Evolutionary conservation across 164 flowering plant species (phyloP), one percentile per base, ranked within the genome.

Genomic region (Cinnamomum micranthum): DNA sequence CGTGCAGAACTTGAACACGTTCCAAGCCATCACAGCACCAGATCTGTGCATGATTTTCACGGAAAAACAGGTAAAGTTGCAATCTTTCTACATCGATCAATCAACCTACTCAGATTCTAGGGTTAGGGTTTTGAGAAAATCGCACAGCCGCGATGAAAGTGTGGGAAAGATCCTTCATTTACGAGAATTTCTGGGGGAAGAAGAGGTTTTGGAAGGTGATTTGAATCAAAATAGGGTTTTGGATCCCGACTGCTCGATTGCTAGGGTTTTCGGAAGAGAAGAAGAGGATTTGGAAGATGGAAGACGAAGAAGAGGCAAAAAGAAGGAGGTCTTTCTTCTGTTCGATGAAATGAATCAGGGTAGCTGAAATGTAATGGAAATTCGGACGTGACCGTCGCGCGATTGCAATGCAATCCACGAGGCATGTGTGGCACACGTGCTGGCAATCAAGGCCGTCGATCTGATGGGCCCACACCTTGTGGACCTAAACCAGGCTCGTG

Each of bases 41-140:
- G 98, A 96, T 91, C 97, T 96, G 82, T 91, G 87, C 98, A 96
- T 94, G 64, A n/a, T 67, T 4, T 5, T n/a, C 28, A 41, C 33
- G n/a, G 15, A 19, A 27, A 27, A 66, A 28, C n/a, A 17, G 6
- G 69, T 55, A 20, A 12, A 15, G 17, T 55, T 55, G n/a, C n/a
- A 13, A 15, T 14, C n/a, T 55, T 4, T 20, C 20, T 55, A 55
- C 60, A 55, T 55, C 60, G 4, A 55, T 14, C 60, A 15, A 55
- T 55, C 60, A 15, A 55, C n/a, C 60, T 6, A 3, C n/a, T 20
- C 60, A 14, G 60, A 55, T 55, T 55, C 20, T 15, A 55, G 60
- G n/a, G 60, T 55, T 55, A 55, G 60, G n/a, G n/a, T 55, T 19
- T 55, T 55, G 60, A 20, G 17, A 20, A 52, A 55, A 55, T 20